phyloP scores from a whole-genome alignment of 371 early-diverging fungal species.

The Syncephalastrum contaminatum region DNA sequence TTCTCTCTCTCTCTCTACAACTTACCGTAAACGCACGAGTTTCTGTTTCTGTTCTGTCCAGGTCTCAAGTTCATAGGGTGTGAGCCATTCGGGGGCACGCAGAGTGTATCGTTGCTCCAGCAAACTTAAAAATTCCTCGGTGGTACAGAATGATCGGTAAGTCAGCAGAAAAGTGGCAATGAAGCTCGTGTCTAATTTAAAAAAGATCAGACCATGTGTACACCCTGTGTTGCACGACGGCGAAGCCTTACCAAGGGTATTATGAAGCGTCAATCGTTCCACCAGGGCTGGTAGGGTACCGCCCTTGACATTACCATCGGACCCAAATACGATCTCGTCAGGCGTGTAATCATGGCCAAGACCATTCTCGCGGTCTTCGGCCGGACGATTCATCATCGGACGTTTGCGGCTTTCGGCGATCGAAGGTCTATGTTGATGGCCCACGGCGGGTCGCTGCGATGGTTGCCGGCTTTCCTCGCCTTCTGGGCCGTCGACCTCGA shows the following conservation, averaged over 20 bases:
- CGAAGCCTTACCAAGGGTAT: slow-evolving; percentile 44
- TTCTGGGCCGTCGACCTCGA: too few species aligned
- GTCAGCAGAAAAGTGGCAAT: slow-evolving; percentile 83
- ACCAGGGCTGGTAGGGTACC: slow-evolving; percentile 84
- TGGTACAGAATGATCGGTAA: slow-evolving; percentile 83
- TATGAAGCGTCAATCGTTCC: slow-evolving; percentile 88
- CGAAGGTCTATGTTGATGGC: too few species aligned
- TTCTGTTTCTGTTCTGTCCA: slow-evolving; percentile 87
- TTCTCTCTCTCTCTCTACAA: background rate
- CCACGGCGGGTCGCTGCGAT: too few species aligned
- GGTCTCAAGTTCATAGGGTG: slow-evolving; percentile 59
- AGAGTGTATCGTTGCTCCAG: slow-evolving; percentile 76
- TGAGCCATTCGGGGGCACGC: slow-evolving; percentile 66
- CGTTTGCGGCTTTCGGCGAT: too few species aligned
- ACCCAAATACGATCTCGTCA: slow-evolving; percentile 73
- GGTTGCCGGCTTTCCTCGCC: too few species aligned
- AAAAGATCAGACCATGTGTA: background rate
- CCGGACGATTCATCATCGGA: too few species aligned
- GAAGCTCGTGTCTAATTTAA: slow-evolving; percentile 64
- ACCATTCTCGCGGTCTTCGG: too few species aligned
- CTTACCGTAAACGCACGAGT: slow-evolving; percentile 75
- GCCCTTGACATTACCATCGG: slow-evolving; percentile 81
- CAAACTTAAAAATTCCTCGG: slow-evolving; percentile 68
- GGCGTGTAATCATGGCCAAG: slow-evolving; percentile 70
- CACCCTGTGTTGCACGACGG: slow-evolving; percentile 5